Evolutionary conservation across 2,329 filamentous ascomycete species (phyloP).

Genomic region (Phyllosticta capitalensis): DNA sequence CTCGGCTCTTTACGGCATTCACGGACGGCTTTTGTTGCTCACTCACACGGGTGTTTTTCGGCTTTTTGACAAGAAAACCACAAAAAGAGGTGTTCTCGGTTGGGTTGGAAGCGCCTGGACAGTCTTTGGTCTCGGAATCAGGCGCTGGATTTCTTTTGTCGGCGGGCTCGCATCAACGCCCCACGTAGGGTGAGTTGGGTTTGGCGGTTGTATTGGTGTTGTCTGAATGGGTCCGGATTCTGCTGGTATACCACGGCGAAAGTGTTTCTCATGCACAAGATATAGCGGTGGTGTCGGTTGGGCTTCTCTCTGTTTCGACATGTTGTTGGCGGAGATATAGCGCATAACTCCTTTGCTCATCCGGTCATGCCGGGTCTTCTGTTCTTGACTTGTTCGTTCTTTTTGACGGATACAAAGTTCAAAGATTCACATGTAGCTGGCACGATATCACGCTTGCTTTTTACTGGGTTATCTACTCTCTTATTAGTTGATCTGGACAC

Average conservation of each 20-base stretch:
- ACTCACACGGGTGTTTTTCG: conserved; percentile 12
- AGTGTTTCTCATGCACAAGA: conserved; percentile 20
- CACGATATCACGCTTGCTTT: conserved; percentile 21
- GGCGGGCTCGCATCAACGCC: conserved; percentile 13
- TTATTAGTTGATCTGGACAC: neutral
- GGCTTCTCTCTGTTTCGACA: conserved; percentile 1
- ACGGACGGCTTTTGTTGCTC: conserved; percentile 22
- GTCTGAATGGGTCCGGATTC: conserved; percentile 10
- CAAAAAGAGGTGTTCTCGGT: conserved; percentile 12
- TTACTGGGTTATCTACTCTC: conserved; percentile 15
- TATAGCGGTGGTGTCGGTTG: conserved; percentile 28
- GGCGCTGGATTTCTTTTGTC: conserved; percentile 30
- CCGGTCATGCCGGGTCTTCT: conserved; percentile 7
- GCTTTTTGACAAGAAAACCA: conserved; percentile 9
- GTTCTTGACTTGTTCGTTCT: conserved; percentile 7
- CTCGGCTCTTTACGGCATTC: conserved; percentile 17
- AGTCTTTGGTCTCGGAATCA: conserved; percentile 1
- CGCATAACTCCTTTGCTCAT: conserved; percentile 2
- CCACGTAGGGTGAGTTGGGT: conserved; percentile 2
- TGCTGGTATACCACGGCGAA: conserved; percentile 33
- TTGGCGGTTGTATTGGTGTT: conserved; percentile 10
- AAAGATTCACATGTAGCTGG: conserved; percentile 25
- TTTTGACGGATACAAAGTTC: conserved; percentile 8
- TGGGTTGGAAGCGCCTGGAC: conserved; percentile 5
- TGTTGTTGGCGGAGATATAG: conserved; percentile 7